Evolutionary conservation across 75 land plant genomes (phyloP).

Genomic region (Ceratopteris richardii): DNA sequence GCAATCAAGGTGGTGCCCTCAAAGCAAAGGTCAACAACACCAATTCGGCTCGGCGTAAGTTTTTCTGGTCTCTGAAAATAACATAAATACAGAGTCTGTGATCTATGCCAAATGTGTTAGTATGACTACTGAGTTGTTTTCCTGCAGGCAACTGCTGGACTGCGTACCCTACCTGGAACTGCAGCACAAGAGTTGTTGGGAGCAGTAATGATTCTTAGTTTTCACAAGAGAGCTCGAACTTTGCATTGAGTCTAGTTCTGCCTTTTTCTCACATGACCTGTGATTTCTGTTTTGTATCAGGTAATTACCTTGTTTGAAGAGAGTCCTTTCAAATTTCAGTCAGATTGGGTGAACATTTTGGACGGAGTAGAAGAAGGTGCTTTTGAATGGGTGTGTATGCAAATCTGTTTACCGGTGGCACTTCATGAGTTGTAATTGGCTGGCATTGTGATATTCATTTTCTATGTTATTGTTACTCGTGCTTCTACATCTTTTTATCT

Average conservation of each 20-base stretch:
- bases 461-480: no score
- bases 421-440: background rate
- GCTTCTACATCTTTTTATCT: no score
- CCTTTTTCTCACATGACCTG: no score
- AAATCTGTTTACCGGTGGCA: background rate
- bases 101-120: no score
- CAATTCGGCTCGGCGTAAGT: constrained; percentile 86
- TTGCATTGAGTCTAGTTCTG: background rate
- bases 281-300: constrained; percentile 18
- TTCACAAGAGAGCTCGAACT: no score
- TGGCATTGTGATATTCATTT: background rate
- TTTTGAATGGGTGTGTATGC: constrained; percentile 75
- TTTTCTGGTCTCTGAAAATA: background rate
- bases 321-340: constrained; percentile 58
- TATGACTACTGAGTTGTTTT: background rate
- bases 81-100: no score
- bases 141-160: constrained; percentile 91
- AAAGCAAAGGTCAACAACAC: constrained; percentile 42
- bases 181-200: constrained; percentile 64
- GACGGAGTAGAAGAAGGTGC: constrained; percentile 97
- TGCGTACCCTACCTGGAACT: constrained; percentile 67
- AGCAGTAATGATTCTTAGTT: constrained; percentile 43
- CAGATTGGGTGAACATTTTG: constrained; percentile 76
- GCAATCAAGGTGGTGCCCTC: constrained; percentile 66
- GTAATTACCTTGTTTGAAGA: constrained; percentile 54